Evolutionary conservation across 768 basidiomycete species (phyloP).

Genomic region (Russula lepida): DNA sequence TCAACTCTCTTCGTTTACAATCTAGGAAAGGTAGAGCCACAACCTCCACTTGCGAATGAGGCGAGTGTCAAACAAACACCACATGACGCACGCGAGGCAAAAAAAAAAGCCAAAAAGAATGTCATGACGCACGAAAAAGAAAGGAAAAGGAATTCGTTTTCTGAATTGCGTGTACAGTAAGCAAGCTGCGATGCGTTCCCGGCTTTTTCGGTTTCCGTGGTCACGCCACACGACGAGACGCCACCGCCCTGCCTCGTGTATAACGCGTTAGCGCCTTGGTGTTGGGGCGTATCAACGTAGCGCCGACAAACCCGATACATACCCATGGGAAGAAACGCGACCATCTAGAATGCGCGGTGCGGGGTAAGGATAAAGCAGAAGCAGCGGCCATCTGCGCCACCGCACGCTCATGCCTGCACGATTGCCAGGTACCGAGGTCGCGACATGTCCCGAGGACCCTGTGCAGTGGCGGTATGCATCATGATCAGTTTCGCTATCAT

Average conservation of each 20-base stretch:
- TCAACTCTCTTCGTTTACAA: neutral
- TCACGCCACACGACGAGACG: conserved; percentile 1
- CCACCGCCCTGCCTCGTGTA: neutral
- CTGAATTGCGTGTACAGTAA: neutral
- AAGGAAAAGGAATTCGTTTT: neutral
- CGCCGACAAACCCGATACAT: neutral
- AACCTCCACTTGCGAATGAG: neutral
- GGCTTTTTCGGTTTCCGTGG: neutral
- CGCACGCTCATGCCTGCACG: too few species aligned
- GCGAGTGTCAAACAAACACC: neutral
- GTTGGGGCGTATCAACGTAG: neutral
- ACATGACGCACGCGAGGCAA: conserved; percentile 10
- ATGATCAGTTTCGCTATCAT: too few species aligned
- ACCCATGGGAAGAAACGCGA: too few species aligned
- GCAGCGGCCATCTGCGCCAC: neutral
- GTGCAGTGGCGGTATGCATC: neutral
- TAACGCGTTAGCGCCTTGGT: neutral
- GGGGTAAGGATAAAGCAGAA: neutral
- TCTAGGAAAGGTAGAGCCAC: neutral
- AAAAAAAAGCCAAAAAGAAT: neutral
- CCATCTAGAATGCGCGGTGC: neutral
- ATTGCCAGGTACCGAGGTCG: neutral
- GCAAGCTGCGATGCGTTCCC: neutral
- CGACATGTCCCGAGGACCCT: too few species aligned
- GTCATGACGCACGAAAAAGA: neutral